Evolutionary conservation across 2,329 filamentous ascomycete genomes (phyloP).

Genomic region (Orbilia javanica): DNA sequence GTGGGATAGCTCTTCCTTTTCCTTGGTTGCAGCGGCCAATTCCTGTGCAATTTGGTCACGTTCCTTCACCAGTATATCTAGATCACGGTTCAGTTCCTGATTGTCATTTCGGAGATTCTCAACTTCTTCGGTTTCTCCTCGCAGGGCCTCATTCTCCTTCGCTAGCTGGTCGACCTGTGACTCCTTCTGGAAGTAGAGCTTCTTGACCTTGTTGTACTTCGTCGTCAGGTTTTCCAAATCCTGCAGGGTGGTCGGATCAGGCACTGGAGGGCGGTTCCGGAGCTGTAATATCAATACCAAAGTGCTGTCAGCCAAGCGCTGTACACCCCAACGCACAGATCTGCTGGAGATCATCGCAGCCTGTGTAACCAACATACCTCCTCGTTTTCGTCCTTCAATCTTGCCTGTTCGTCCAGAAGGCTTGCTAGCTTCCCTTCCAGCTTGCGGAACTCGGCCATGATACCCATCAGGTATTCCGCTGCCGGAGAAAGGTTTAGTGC

Average conservation of each 20-base stretch:
- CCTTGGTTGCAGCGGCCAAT: slow-evolving; percentile 14
- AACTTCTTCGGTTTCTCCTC: slow-evolving; percentile 40
- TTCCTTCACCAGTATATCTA: slow-evolving; percentile 54
- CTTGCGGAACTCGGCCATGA: slow-evolving; percentile 57
- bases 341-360: not conserved
- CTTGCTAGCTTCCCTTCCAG: slow-evolving; percentile 51
- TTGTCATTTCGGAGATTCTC: slow-evolving; percentile 38
- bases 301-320: not conserved
- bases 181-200: slow-evolving; percentile 58
- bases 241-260: slow-evolving; percentile 37
- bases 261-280: slow-evolving; percentile 40
- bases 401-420: slow-evolving; percentile 50
- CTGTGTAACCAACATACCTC: slow-evolving; percentile 50
- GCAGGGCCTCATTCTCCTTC: slow-evolving; percentile 48
- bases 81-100: slow-evolving; percentile 45
- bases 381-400: slow-evolving; percentile 56
- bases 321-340: slow-evolving; percentile 12
- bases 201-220: slow-evolving; percentile 58
- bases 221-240: slow-evolving; percentile 51
- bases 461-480: slow-evolving; percentile 52
- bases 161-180: slow-evolving; percentile 42
- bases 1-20: slow-evolving; percentile 29
- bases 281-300: slow-evolving; percentile 29
- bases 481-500: slow-evolving; percentile 24
- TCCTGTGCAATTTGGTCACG: slow-evolving; percentile 37